phyloP scores from a whole-genome alignment of 768 basidiomycete genomes.

The Auriculariales sp. region DNA sequence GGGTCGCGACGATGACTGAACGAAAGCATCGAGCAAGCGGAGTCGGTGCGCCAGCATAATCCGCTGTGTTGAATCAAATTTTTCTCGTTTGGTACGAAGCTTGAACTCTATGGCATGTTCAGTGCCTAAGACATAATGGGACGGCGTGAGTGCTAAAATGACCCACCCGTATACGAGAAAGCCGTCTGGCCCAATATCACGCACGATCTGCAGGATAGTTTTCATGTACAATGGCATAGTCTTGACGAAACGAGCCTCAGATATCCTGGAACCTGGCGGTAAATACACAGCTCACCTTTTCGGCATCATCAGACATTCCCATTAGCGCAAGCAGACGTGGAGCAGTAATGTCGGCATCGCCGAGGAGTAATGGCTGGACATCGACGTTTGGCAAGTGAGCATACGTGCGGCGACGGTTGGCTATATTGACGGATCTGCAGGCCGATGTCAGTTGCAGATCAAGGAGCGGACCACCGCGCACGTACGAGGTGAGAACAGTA shows the following conservation, averaged over 20 bases:
- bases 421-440: slow-evolving; percentile 4
- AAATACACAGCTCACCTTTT: background rate
- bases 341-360: slow-evolving; percentile 49
- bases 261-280: too few relatives aligned
- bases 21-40: slow-evolving; percentile 32
- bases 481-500: slow-evolving; percentile 6
- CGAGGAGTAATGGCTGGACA: slow-evolving; percentile 41
- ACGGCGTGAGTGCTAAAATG: slow-evolving; percentile 23
- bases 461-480: background rate
- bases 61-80: slow-evolving; percentile 43
- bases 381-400: slow-evolving; percentile 15
- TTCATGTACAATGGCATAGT: slow-evolving; percentile 5
- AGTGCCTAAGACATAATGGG: slow-evolving; percentile 31
- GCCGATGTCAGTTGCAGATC: background rate
- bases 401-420: slow-evolving; percentile 1
- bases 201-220: slow-evolving; percentile 30
- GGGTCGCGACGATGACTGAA: slow-evolving; percentile 23
- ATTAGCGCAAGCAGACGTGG: slow-evolving; percentile 64
- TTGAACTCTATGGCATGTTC: slow-evolving; percentile 32
- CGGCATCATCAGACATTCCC: slow-evolving; percentile 25
- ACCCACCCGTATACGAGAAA: slow-evolving; percentile 16
- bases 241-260: background rate
- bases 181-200: slow-evolving; percentile 40
- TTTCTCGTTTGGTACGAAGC: slow-evolving; percentile 25
- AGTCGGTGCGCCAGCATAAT: slow-evolving; percentile 48